phyloP scores from a whole-genome alignment of 2,329 filamentous ascomycete genomes.

The Cladobotryum protrusum region DNA sequence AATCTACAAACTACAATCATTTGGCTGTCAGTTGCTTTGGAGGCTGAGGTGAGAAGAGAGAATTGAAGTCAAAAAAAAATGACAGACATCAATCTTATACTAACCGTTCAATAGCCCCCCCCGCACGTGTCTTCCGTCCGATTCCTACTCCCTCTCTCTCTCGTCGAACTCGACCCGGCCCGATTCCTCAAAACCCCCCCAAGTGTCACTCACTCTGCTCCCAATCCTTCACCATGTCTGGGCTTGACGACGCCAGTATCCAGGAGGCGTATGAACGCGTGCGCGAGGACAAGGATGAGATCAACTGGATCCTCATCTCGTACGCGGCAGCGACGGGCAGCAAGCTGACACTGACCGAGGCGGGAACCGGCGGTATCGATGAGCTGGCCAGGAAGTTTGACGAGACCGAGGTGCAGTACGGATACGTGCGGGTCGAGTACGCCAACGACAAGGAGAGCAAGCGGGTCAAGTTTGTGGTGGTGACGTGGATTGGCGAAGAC shows the following conservation, averaged over 20 bases:
- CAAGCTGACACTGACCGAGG: slow-evolving; percentile 48
- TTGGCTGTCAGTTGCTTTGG: too few relatives aligned
- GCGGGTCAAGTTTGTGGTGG: slow-evolving; percentile 61
- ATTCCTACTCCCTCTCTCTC: slow-evolving; percentile 1
- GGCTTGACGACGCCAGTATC: slow-evolving; percentile 52
- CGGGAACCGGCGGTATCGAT: slow-evolving; percentile 53
- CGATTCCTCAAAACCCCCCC: not conserved
- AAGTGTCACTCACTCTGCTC: too few relatives aligned
- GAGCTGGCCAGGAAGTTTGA: slow-evolving; percentile 54
- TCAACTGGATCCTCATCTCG: slow-evolving; percentile 62
- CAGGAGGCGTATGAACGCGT: slow-evolving; percentile 60
- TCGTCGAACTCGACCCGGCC: not conserved
- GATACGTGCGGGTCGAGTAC: slow-evolving; percentile 60
- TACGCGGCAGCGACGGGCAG: slow-evolving; percentile 51
- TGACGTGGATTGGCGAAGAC: slow-evolving; percentile 61
- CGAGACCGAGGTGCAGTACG: slow-evolving; percentile 57
- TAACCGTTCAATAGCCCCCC: not conserved
- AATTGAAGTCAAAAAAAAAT: too few relatives aligned
- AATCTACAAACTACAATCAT: not conserved
- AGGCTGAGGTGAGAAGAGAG: not conserved
- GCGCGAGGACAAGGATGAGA: slow-evolving; percentile 58
- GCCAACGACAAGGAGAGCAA: slow-evolving; percentile 65
- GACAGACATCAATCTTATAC: not conserved
- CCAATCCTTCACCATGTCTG: slow-evolving; percentile 40
- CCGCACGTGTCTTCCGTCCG: slow-evolving; percentile 6